Conservation (phyloP, 805 yeast species). For the Monosporozyma siamensis region DNA sequence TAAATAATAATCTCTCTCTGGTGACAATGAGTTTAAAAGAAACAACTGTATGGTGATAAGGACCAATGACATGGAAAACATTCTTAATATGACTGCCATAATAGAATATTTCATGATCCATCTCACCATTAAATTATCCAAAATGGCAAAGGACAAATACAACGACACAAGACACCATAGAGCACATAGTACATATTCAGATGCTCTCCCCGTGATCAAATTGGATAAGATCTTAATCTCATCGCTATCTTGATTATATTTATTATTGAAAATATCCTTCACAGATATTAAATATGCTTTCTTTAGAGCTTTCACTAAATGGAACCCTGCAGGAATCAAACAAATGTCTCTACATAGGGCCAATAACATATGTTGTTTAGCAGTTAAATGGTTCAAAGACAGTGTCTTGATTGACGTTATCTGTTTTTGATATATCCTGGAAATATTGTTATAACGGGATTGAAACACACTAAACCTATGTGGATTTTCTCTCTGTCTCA, state of each 20-base stretch:
- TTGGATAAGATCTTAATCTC: slow-evolving; percentile 1
- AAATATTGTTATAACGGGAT: neutral
- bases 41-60: slow-evolving; percentile 63
- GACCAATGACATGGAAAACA: slow-evolving; percentile 72
- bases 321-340: slow-evolving; percentile 54
- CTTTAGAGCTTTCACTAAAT: slow-evolving; percentile 38
- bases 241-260: neutral
- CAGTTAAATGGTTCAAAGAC: slow-evolving; percentile 63
- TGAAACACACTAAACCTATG: neutral
- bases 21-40: slow-evolving; percentile 57
- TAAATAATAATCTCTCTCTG: slow-evolving; percentile 60
- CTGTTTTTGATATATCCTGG: neutral
- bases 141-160: slow-evolving; percentile 69
- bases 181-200: slow-evolving; percentile 74
- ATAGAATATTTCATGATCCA: slow-evolving; percentile 91
- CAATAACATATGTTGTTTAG: slow-evolving; percentile 64
- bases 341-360: slow-evolving; percentile 77
- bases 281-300: slow-evolving; percentile 20
- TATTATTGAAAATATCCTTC: neutral
- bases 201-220: slow-evolving; percentile 50
- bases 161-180: slow-evolving; percentile 92
- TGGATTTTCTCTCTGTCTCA: neutral
- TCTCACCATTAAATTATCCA: slow-evolving; percentile 83
- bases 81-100: slow-evolving; percentile 79
- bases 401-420: slow-evolving; percentile 17